phyloP scores from a whole-genome alignment of 1,139 yeast species.

The Pneumocystis carinii region DNA sequence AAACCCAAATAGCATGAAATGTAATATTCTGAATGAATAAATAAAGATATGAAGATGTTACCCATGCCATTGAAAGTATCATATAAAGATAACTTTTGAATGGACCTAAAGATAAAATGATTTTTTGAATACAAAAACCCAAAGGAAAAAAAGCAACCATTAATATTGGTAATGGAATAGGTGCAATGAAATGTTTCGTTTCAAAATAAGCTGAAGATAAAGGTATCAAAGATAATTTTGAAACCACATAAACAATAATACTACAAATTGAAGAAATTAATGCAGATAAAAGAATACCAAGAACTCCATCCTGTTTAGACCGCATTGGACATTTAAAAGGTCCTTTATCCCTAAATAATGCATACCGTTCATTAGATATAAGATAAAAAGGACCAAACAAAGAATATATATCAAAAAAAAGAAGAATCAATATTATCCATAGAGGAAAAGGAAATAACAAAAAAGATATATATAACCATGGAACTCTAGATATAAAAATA shows the following conservation, averaged over 20 bases:
- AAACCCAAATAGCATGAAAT: neutral
- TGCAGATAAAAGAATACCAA: constrained; percentile 1
- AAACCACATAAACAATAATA: constrained; percentile 5
- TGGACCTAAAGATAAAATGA: constrained; percentile 4
- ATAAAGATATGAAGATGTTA: neutral
- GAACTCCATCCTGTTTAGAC: neutral
- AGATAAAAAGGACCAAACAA: neutral
- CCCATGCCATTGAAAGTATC: neutral
- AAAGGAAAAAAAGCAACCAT: constrained; percentile 4
- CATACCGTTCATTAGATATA: neutral
- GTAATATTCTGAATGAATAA: neutral
- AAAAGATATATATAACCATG: neutral
- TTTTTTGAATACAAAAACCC: constrained; percentile 5
- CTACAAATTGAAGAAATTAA: constrained; percentile 3
- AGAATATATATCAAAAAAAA: neutral
- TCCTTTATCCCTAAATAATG: neutral
- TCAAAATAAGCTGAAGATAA: constrained; percentile 5
- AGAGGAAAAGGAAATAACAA: neutral
- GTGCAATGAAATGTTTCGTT: constrained; percentile 1
- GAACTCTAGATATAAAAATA: neutral
- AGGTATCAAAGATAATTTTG: constrained; percentile 2
- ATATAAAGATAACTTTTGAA: neutral
- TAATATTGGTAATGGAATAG: constrained; percentile 6
- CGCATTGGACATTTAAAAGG: neutral
- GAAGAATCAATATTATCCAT: neutral